These are phyloP conservation scores for Amesomyces nigricolor DNA, from an alignment of 2,329 filamentous ascomycete species.

Conservation along the genomic window DNA sequence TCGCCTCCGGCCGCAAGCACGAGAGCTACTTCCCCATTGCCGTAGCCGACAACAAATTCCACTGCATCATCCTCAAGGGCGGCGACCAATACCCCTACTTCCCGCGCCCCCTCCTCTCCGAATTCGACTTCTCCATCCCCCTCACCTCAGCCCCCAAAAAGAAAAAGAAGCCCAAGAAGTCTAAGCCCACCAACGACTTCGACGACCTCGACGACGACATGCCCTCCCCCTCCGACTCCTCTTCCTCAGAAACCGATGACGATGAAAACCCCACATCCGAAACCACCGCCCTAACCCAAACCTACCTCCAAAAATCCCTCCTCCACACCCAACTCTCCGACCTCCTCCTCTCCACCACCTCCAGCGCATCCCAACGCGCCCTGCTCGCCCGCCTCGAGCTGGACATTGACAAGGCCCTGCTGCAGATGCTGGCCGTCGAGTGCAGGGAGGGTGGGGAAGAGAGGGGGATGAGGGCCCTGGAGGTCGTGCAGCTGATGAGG, in stretches of 20 bases:
- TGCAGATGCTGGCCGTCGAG: conserved; percentile 84
- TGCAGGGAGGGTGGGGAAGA: conserved; percentile 88
- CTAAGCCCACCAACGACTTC: conserved; percentile 30
- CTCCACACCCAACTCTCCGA: conserved; percentile 71
- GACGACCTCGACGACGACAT: conserved; percentile 27
- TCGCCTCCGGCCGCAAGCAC: conserved; percentile 77
- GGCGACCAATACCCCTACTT: conserved; percentile 91
- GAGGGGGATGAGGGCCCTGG: conserved; percentile 86
- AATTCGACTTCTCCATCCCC: conserved; percentile 89
- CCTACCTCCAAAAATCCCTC: conserved; percentile 69
- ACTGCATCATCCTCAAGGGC: conserved; percentile 98
- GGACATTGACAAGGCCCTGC: conserved; percentile 81
- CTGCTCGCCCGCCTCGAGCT: conserved; percentile 68
- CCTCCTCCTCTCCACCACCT: conserved; percentile 61
- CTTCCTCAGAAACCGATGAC: conserved; percentile 33
- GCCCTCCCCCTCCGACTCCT: conserved; percentile 22
- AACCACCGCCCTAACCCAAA: conserved; percentile 66
- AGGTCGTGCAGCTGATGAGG: conserved; percentile 79
- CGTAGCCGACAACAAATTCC: conserved; percentile 84
- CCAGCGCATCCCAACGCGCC: conserved; percentile 57
- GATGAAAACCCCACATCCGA: conserved; percentile 40
- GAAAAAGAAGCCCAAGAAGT: conserved; percentile 31
- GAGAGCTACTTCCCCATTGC: conserved; percentile 95
- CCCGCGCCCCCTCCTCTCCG: conserved; percentile 79
- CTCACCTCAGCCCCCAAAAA: conserved; percentile 51